Base-by-base conservation (phyloP, 1,284 basidiomycete genomes). In the Flammula alnicola region DNA sequence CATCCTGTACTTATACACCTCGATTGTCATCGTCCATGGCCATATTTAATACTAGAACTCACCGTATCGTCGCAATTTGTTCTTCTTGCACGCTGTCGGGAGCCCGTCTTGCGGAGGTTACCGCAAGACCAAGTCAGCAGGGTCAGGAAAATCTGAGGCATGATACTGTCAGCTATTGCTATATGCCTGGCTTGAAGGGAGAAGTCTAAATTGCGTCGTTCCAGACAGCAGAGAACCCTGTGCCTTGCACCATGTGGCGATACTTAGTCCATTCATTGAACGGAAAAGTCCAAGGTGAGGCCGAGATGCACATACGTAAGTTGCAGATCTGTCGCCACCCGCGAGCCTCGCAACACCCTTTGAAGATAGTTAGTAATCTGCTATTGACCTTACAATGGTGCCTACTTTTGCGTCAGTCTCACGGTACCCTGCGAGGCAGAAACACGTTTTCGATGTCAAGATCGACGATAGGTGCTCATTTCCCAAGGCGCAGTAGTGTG, bases 181-280 rank as follows among this genome's bases (percentile, higher is more conserved):
- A n/a, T n/a, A n/a, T n/a, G n/a, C n/a, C n/a, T n/a, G n/a, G n/a
- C n/a, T n/a, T 36, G 33, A 19, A 14, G 33, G 20, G 5, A 36
- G 31, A 53, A 55, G 53, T 49, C 56, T 58, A 58, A 56, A 58
- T 58, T 58, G 42, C 48, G 48, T 54, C 52, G 53, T 48, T 43
- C 25, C 17, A 27, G n/a, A 23, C 10, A 12, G 7, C 8, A 3
- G n/a, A n/a, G n/a, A 3, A 25, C 39, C 38, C 47, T 50, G 47
- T 31, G 29, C n/a, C n/a, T n/a, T n/a, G n/a, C n/a, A n/a, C 49
- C 50, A 51, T 52, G 51, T 53, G 45, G 51, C 51, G 51, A 44
- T 52, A 40, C 41, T 41, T 16, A 30, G 32, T 26, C n/a, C 9
- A 44, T 10, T 5, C 31, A 27, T 6, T 25, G 23, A 23, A 20